These are phyloP conservation scores for Microdochium bolleyi DNA, from an alignment of 2,329 filamentous ascomycete genomes.

Conservation along the genomic window DNA sequence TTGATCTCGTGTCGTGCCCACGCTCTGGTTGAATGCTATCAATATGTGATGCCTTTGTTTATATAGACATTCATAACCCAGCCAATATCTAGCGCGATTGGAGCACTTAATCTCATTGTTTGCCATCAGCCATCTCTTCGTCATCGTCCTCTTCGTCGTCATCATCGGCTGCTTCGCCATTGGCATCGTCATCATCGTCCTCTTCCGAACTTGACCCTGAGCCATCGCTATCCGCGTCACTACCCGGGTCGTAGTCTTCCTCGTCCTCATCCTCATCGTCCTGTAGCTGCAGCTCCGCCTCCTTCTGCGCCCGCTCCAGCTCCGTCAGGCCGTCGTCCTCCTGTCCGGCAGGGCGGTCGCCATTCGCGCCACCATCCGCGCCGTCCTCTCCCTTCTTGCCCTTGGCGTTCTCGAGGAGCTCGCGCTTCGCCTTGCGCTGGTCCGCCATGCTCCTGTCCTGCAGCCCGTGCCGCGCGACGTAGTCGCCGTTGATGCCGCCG, in stretches of 20 bases:
- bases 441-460: slow-evolving; percentile 64
- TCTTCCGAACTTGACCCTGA: slow-evolving; percentile 42
- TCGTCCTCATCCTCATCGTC: slow-evolving; percentile 57
- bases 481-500: slow-evolving; percentile 52
- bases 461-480: slow-evolving; percentile 51
- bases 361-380: slow-evolving; percentile 22
- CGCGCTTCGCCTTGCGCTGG: slow-evolving; percentile 54
- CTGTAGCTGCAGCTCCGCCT: slow-evolving; percentile 38
- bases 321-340: slow-evolving; percentile 33
- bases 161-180: slow-evolving; percentile 30
- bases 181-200: slow-evolving; percentile 44
- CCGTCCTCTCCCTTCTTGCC: slow-evolving; percentile 36
- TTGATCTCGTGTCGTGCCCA: no score
- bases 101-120: no score
- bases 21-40: no score
- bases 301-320: slow-evolving; percentile 33
- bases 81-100: no score
- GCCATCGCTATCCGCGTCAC: slow-evolving; percentile 51
- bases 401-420: slow-evolving; percentile 51
- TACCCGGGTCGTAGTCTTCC: slow-evolving; percentile 59
- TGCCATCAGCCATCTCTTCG: slow-evolving; percentile 18
- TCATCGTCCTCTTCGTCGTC: slow-evolving; percentile 29
- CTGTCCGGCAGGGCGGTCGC: slow-evolving; percentile 19
- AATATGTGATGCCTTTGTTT: no score
- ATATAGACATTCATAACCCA: no score